phyloP scores from a whole-genome alignment of 2,329 filamentous ascomycete genomes.

The Fusarium stilboides region DNA sequence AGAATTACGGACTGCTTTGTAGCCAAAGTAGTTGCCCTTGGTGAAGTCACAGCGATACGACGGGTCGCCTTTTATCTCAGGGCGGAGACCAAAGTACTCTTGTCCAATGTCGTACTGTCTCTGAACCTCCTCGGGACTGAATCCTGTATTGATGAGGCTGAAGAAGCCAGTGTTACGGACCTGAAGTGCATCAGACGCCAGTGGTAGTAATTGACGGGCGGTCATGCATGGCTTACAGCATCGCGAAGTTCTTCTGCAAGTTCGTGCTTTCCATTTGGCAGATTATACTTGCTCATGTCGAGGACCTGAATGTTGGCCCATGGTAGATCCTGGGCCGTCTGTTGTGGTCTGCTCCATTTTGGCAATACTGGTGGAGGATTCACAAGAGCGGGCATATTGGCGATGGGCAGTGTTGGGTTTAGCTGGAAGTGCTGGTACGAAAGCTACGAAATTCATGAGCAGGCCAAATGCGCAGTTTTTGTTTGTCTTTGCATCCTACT shows the following conservation, averaged over 20 bases:
- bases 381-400: not conserved
- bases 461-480: not conserved
- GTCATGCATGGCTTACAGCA: not conserved
- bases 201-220: not conserved
- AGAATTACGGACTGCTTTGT: not conserved
- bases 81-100: slow-evolving; percentile 69
- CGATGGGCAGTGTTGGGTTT: not conserved
- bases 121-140: slow-evolving; percentile 73
- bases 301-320: not conserved
- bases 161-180: slow-evolving; percentile 64
- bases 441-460: not conserved
- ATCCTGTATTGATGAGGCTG: slow-evolving; percentile 74
- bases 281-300: not conserved
- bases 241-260: not conserved
- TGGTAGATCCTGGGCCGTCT: not conserved
- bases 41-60: slow-evolving; percentile 52
- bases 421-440: not conserved
- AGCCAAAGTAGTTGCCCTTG: slow-evolving; percentile 8
- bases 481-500: not conserved
- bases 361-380: not conserved
- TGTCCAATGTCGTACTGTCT: slow-evolving; percentile 73
- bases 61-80: slow-evolving; percentile 70
- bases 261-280: not conserved
- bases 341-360: not conserved
- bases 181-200: not conserved